These are phyloP conservation scores for Cardamine chenopodiifolia DNA, from an alignment of 345 rosid species.

Conservation along the genomic window DNA sequence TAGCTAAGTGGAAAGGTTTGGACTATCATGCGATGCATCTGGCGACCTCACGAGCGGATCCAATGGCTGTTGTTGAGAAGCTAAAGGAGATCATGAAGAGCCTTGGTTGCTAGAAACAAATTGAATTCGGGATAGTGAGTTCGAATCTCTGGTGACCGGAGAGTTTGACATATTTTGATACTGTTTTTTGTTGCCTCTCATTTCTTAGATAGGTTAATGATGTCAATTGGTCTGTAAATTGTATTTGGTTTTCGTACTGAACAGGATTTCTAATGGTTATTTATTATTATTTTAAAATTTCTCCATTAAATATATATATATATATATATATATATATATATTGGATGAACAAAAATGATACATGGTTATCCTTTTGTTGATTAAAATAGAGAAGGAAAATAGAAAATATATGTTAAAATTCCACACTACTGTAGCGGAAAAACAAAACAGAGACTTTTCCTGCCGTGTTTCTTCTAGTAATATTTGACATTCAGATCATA, in stretches of 20 bases:
- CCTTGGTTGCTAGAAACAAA: constrained; percentile 59
- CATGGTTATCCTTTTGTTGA: neutral
- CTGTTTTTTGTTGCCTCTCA: neutral
- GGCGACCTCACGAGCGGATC: constrained; percentile 58
- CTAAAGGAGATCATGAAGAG: constrained; percentile 55
- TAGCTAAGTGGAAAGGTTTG: constrained; percentile 93
- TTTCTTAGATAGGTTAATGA: neutral
- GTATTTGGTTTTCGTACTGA: constrained; percentile 6
- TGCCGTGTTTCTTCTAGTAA: neutral
- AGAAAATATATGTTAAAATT: too few species aligned
- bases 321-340: too few species aligned
- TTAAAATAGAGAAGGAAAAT: too few species aligned
- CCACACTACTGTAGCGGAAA: too few species aligned
- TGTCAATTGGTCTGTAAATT: constrained; percentile 29
- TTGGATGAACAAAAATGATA: neutral
- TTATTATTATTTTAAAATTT: neutral
- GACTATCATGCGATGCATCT: constrained; percentile 83
- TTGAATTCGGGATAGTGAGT: neutral
- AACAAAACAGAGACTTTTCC: neutral
- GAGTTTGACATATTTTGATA: constrained; percentile 20
- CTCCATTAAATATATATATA: too few species aligned
- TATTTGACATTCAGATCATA: too few species aligned
- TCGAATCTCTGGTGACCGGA: neutral
- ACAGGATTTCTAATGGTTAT: constrained; percentile 1
- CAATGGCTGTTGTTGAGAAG: constrained; percentile 55